Percentiles rank a stretch among this genome's conserved stretches.
Conservation (phyloP, 1,284 basidiomycete species). For the Fomes fomentarius region DNA sequence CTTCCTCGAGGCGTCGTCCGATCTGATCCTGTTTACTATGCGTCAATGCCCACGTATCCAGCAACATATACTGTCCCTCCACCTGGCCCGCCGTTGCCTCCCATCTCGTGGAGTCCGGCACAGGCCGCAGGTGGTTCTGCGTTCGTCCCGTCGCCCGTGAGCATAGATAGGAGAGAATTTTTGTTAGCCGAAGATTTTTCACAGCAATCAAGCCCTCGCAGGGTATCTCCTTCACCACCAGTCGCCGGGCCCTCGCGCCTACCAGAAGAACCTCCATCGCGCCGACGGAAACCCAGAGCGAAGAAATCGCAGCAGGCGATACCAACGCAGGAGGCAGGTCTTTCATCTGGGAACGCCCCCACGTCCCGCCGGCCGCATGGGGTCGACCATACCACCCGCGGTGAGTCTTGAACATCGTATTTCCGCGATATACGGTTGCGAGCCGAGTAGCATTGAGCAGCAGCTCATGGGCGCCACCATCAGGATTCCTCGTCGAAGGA, state of each 20-base stretch:
- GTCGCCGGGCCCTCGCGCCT: conserved; percentile 20
- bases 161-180: conserved; percentile 16
- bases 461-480: conserved; percentile 10
- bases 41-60: conserved; percentile 7
- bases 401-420: conserved; percentile 10
- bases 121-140: background rate
- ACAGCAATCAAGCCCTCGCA: background rate
- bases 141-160: background rate
- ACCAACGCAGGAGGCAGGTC: background rate
- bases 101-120: conserved; percentile 17
- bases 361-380: conserved; percentile 3
- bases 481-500: conserved; percentile 2
- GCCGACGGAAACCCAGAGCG: conserved; percentile 2
- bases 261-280: background rate
- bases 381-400: conserved; percentile 1
- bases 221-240: conserved; percentile 7
- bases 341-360: background rate
- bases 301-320: conserved; percentile 1
- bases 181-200: background rate
- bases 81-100: conserved; percentile 19
- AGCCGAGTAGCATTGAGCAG: conserved; percentile 13
- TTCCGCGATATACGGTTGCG: background rate
- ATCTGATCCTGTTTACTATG: conserved; percentile 20
- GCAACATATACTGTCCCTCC: conserved; percentile 5
- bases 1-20: conserved; percentile 9